Percentiles rank a stretch among this genome's conserved stretches.
Conservation (phyloP, 129 eudicot species). For the Scalesia atractyloides region DNA sequence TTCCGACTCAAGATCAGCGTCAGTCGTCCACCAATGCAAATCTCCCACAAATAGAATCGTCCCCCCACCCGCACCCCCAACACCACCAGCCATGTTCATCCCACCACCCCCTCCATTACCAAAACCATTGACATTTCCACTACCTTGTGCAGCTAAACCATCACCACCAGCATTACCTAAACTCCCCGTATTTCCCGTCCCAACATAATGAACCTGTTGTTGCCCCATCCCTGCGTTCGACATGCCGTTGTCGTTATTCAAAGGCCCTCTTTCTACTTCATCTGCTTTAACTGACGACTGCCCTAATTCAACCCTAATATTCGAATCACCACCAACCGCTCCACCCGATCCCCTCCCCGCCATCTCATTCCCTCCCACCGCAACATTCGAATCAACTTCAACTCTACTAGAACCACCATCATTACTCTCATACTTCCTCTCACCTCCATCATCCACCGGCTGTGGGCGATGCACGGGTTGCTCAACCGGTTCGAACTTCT, state of each 20-base stretch:
- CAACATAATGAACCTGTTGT: slow-evolving; percentile 44
- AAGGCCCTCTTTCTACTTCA: slow-evolving; percentile 39
- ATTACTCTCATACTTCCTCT: not conserved
- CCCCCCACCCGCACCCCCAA: slow-evolving; percentile 50
- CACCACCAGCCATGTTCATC: slow-evolving; percentile 24
- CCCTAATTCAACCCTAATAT: slow-evolving; percentile 58
- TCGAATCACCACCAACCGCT: slow-evolving; percentile 26
- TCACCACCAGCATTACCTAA: slow-evolving; percentile 32
- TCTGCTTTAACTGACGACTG: slow-evolving; percentile 37
- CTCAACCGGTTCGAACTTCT: slow-evolving; percentile 16
- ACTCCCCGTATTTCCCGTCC: slow-evolving; percentile 10
- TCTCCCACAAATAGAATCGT: slow-evolving; percentile 83
- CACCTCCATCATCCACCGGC: slow-evolving; percentile 17
- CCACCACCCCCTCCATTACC: slow-evolving; percentile 38
- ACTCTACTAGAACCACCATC: slow-evolving; percentile 33
- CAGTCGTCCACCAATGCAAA: slow-evolving; percentile 98
- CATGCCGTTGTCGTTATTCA: not conserved
- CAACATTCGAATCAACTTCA: slow-evolving; percentile 36
- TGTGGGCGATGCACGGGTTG: no score
- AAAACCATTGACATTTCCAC: slow-evolving; percentile 22
- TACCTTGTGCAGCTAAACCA: slow-evolving; percentile 15
- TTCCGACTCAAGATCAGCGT: slow-evolving; percentile 74
- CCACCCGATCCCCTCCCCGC: slow-evolving; percentile 34
- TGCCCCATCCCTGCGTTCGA: slow-evolving; percentile 28
- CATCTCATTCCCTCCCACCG: slow-evolving; percentile 40